Evolutionary conservation across 1,284 basidiomycete genomes (phyloP), one percentile per base, ranked within the genome.

Genomic region (Takashimella tepidaria): DNA sequence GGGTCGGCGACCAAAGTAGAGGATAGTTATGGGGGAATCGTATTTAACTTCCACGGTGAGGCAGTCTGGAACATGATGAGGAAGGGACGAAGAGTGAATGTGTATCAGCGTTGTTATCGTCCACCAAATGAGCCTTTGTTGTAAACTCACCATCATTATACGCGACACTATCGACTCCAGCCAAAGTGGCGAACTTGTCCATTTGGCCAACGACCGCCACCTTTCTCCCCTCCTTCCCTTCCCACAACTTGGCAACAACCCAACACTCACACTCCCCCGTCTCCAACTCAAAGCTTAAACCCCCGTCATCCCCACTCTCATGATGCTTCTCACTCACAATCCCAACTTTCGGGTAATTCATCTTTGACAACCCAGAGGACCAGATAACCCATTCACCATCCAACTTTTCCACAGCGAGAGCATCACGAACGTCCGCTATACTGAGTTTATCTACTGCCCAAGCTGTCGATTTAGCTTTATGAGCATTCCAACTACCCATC

Each of bases 171-270:
- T 43, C 21, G 26, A 67, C 41, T 4, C 58, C 63, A 8, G 57
- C 61, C 2, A 67, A 50, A 3, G 57, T 52, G 0, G 62, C 62
- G 40, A 60, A 56, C 57, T 65, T 62, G 41, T 68, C 62, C 25
- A 63, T 31, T 50, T 64, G 57, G 12, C 68, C 68, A 11, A 69
- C 44, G 4, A 64, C 49, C 4, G 63, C 64, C 3, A 64, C 23
- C 19, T 51, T 55, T 3, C 31, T 22, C 3, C 26, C 21, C 5
- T 19, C 31, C 26, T 41, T 41, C 1, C 58, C 19, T 11, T 54
- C 6, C 54, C 57, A 60, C 10, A 60, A 21, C 42, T 51, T 52
- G 11, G 57, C 54, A 1, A 66, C 49, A 3, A 61, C 45, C 6
- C 58, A 27, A 3, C 41, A 48, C 47, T 62, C 63, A 40, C 60